phyloP scores from a whole-genome alignment of 2,329 filamentous ascomycete genomes.

The Graphilbum sp. region DNA sequence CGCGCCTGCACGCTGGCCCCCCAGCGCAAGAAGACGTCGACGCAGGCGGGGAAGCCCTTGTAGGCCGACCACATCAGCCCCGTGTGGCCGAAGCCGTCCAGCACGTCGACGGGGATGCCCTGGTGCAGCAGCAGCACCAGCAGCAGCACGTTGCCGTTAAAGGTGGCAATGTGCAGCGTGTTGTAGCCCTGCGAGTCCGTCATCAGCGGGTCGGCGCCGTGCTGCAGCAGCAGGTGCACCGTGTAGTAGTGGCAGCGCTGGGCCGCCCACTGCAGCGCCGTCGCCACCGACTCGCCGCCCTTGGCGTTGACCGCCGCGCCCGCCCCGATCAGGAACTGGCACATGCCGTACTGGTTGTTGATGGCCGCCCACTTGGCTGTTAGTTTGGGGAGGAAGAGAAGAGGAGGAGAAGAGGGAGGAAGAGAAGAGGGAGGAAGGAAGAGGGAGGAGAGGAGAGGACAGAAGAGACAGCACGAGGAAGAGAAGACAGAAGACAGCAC shows the following conservation, averaged over 20 bases:
- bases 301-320: conserved; percentile 90
- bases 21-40: conserved; percentile 86
- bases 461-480: too few relatives aligned
- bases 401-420: too few relatives aligned
- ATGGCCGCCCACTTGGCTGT: conserved; percentile 78
- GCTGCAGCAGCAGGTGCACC: conserved; percentile 77
- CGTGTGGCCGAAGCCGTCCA: conserved; percentile 82
- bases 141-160: conserved; percentile 88
- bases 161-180: conserved; percentile 88
- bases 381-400: too few relatives aligned
- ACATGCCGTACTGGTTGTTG: conserved; percentile 96
- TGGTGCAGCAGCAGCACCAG: conserved; percentile 84
- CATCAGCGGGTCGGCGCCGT: conserved; percentile 82
- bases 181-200: conserved; percentile 96
- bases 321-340: conserved; percentile 73
- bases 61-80: conserved; percentile 98
- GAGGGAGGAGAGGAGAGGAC: too few relatives aligned
- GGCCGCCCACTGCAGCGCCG: conserved; percentile 90
- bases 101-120: conserved; percentile 83
- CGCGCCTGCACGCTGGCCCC: conserved; percentile 82
- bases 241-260: conserved; percentile 95
- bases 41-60: conserved; percentile 84
- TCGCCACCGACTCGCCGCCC: conserved; percentile 88
- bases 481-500: too few relatives aligned
- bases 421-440: too few relatives aligned